These are phyloP conservation scores for Tuber umbilicatum DNA, from an alignment of 495 filamentous ascomycete genomes.

Conservation along the genomic window DNA sequence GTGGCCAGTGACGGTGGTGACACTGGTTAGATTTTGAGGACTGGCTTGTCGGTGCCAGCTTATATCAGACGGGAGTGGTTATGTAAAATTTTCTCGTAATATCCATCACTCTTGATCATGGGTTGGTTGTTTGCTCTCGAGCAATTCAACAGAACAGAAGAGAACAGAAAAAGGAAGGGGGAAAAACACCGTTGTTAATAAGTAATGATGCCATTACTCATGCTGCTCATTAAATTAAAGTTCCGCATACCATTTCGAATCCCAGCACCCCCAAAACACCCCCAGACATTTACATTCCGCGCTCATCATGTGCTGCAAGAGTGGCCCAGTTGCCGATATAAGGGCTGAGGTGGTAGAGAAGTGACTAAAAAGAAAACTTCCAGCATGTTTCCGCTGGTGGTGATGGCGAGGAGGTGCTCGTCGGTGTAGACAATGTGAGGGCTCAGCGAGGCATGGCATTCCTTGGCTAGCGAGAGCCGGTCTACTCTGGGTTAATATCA, in stretches of 20 bases:
- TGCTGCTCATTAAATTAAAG: conserved; percentile 6
- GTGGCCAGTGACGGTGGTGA: not conserved
- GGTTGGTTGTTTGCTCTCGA: not conserved
- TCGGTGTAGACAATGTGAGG: no score
- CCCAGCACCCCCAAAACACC: conserved; percentile 14
- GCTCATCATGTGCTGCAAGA: not conserved
- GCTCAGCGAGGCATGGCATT: no score
- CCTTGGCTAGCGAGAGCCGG: no score
- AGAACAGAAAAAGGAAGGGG: not conserved
- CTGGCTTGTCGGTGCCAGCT: not conserved
- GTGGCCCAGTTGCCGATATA: conserved; percentile 2
- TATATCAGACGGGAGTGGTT: not conserved
- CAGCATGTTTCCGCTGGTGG: conserved; percentile 31
- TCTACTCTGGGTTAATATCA: no score
- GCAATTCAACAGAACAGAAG: not conserved
- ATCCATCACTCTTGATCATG: no score
- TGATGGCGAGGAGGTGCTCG: conserved; percentile 34
- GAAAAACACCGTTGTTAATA: not conserved
- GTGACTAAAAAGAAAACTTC: conserved; percentile 19
- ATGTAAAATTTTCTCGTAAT: not conserved
- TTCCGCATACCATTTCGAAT: conserved; percentile 17
- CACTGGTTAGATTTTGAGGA: not conserved
- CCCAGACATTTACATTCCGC: conserved; percentile 16
- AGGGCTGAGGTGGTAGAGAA: conserved; percentile 16
- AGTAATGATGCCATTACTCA: not conserved